Percentiles rank a stretch among this genome's conserved stretches.
Evolutionary conservation across 345 rosid species (phyloP).

Genomic region (Litchi chinensis): DNA sequence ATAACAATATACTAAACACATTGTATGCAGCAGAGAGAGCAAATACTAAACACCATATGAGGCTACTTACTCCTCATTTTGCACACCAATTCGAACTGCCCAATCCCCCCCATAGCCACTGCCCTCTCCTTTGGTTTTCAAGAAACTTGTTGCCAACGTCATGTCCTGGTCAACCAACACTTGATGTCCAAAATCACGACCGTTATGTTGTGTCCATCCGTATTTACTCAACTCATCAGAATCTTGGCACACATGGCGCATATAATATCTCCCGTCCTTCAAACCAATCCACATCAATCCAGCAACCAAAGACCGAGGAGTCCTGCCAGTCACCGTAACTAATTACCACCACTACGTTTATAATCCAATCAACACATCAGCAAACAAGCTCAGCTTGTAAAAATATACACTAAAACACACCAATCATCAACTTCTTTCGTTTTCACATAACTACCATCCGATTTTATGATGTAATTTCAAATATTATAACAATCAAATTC

Average conservation of each 20-base stretch:
- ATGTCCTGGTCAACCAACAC: conserved; percentile 68
- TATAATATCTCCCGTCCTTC: conserved; percentile 63
- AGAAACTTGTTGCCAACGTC: conserved; percentile 69
- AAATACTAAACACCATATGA: conserved; percentile 15
- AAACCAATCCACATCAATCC: conserved; percentile 93
- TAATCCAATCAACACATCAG: neutral
- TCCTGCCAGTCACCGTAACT: conserved; percentile 46
- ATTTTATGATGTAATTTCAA: neutral
- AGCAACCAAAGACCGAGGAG: conserved; percentile 73
- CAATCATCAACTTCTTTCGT: neutral
- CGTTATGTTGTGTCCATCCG: conserved; percentile 90
- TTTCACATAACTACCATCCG: neutral
- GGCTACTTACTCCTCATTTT: conserved; percentile 46
- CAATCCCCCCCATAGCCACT: conserved; percentile 98
- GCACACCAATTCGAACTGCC: conserved; percentile 68
- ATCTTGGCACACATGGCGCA: conserved; percentile 88
- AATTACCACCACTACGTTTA: conserved; percentile 15
- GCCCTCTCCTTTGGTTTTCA: conserved; percentile 66
- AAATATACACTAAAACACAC: neutral
- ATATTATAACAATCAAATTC: neutral
- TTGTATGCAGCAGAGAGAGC: neutral
- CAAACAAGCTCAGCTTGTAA: neutral
- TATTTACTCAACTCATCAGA: conserved; percentile 63
- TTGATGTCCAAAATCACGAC: conserved; percentile 85
- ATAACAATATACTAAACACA: neutral